Percentiles rank a stretch among this genome's conserved stretches.
phyloP scores from a whole-genome alignment of 208 protist species.

The Trypanosoma vivax region DNA sequence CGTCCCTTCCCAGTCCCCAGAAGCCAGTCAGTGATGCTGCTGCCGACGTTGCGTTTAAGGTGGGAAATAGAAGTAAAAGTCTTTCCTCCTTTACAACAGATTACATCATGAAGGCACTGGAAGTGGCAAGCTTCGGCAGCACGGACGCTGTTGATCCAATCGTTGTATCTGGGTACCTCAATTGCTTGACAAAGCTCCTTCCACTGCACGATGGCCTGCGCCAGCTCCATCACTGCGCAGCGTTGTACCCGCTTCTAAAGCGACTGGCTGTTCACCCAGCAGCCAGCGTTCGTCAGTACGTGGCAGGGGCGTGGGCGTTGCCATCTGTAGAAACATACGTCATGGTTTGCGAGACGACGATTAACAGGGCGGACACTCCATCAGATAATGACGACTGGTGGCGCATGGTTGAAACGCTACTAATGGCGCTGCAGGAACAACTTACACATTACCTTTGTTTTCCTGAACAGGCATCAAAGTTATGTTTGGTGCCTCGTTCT shows the following conservation, averaged over 20 bases:
- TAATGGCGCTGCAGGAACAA: constrained; percentile 77
- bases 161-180: constrained; percentile 15
- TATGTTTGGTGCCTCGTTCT: neutral
- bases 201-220: neutral
- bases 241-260: constrained; percentile 26
- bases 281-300: constrained; percentile 65
- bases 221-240: neutral
- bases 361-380: constrained; percentile 5
- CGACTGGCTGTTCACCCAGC: constrained; percentile 48
- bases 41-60: constrained; percentile 16
- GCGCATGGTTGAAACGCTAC: constrained; percentile 64
- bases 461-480: neutral
- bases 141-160: neutral
- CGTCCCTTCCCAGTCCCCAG: constrained; percentile 40
- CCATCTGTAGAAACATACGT: constrained; percentile 38
- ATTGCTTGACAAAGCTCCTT: constrained; percentile 3
- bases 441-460: constrained; percentile 30
- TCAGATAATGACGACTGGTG: constrained; percentile 27
- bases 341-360: constrained; percentile 18
- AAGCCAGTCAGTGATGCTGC: constrained; percentile 55
- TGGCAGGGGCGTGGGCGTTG: constrained; percentile 54
- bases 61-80: neutral
- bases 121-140: constrained; percentile 3
- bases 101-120: constrained; percentile 12
- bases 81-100: constrained; percentile 23